These are phyloP conservation scores for Podospora appendiculata DNA, from an alignment of 495 filamentous ascomycete species.

Conservation along the genomic window DNA sequence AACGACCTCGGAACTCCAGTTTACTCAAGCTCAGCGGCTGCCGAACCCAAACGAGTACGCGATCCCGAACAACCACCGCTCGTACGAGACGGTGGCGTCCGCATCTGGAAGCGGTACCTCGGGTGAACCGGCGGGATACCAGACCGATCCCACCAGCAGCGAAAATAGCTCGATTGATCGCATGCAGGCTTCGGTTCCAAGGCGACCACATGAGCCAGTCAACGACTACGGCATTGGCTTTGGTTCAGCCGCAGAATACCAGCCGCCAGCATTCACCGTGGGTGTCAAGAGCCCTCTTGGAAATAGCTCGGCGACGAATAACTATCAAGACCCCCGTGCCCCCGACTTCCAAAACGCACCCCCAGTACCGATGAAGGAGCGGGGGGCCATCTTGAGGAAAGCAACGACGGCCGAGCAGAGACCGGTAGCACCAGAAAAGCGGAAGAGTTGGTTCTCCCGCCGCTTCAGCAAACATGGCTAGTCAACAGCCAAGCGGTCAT, in stretches of 20 bases:
- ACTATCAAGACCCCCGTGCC: slow-evolving; percentile 6
- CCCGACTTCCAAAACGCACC: slow-evolving; percentile 7
- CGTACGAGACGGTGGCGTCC: slow-evolving; percentile 74
- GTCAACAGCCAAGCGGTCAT: neutral
- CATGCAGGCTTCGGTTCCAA: slow-evolving; percentile 45
- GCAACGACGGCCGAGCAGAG: slow-evolving; percentile 24
- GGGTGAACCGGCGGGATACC: slow-evolving; percentile 66
- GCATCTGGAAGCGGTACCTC: slow-evolving; percentile 63
- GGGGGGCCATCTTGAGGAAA: slow-evolving; percentile 22
- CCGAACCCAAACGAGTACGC: slow-evolving; percentile 50
- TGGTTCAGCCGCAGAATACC: slow-evolving; percentile 24
- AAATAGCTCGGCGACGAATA: slow-evolving; percentile 2
- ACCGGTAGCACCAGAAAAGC: slow-evolving; percentile 52
- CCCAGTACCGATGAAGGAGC: slow-evolving; percentile 35
- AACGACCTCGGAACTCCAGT: slow-evolving; percentile 35
- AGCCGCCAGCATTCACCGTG: slow-evolving; percentile 28
- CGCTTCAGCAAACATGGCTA: slow-evolving; percentile 64
- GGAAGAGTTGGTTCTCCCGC: slow-evolving; percentile 81
- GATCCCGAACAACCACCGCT: slow-evolving; percentile 62
- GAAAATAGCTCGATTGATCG: slow-evolving; percentile 86
- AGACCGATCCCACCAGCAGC: slow-evolving; percentile 77
- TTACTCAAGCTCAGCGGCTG: slow-evolving; percentile 18
- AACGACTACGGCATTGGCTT: slow-evolving; percentile 45
- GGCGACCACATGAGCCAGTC: slow-evolving; percentile 32
- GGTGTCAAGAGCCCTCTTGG: slow-evolving; percentile 6